phyloP scores from a whole-genome alignment of 331 rosid species.

The Malus hybrid region DNA sequence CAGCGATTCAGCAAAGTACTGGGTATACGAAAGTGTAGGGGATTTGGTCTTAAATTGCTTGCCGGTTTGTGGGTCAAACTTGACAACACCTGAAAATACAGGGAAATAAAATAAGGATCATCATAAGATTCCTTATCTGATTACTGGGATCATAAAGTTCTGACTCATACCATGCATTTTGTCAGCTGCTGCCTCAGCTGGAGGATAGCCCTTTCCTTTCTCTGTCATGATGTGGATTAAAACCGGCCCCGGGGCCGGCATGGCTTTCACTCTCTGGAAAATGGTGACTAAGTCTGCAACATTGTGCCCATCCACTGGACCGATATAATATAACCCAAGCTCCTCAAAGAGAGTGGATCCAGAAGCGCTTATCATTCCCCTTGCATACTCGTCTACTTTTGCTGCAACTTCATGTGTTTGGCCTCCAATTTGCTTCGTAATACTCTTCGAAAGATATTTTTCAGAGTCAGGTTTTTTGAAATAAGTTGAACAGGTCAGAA shows the following conservation, averaged over 20 bases:
- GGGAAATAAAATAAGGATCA: constrained; percentile 12
- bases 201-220: constrained; percentile 84
- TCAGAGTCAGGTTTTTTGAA: constrained; percentile 20
- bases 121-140: constrained; percentile 2
- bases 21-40: constrained; percentile 67
- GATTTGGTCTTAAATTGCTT: constrained; percentile 59
- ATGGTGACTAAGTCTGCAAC: constrained; percentile 61
- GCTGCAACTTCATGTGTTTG: constrained; percentile 64
- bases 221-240: constrained; percentile 73
- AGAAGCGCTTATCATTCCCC: constrained; percentile 55
- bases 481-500: constrained; percentile 4
- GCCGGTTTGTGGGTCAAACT: constrained; percentile 79
- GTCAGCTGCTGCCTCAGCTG: constrained; percentile 70
- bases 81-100: constrained; percentile 57
- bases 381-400: constrained; percentile 64
- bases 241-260: constrained; percentile 70
- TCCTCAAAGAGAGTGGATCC: constrained; percentile 75
- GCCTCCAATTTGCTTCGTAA: constrained; percentile 61
- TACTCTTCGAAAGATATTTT: constrained; percentile 24
- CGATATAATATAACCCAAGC: constrained; percentile 72
- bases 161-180: constrained; percentile 65
- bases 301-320: constrained; percentile 82
- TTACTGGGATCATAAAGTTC: neutral
- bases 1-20: constrained; percentile 70
- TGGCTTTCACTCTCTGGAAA: constrained; percentile 46